Conservation (phyloP, 2,329 filamentous ascomycete species). For the Fusarium denticulatum region DNA sequence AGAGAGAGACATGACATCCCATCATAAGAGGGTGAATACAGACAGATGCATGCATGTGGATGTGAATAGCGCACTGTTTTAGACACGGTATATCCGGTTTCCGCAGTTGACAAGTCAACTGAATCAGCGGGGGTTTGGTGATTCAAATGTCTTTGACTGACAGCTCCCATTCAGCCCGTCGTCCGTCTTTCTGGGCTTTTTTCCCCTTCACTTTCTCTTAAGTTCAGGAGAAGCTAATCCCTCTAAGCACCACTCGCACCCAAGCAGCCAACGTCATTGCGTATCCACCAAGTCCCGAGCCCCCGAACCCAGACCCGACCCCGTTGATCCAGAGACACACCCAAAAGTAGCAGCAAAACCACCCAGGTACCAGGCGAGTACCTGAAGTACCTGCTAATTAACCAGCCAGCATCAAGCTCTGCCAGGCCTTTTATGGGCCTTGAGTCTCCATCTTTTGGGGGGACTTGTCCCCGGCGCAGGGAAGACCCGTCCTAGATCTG, state of each 20-base stretch:
- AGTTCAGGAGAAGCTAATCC: constrained; percentile 12
- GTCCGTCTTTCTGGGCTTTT: not conserved
- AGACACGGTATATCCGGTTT: constrained; percentile 10
- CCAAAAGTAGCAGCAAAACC: constrained; percentile 34
- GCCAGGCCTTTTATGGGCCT: constrained; percentile 12
- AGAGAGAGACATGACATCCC: constrained; percentile 4
- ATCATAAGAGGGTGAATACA: constrained; percentile 25
- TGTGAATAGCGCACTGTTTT: constrained; percentile 18
- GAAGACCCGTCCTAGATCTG: constrained; percentile 44
- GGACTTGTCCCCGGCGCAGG: constrained; percentile 37
- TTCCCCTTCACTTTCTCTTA: not conserved
- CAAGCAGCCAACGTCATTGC: constrained; percentile 43
- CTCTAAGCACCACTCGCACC: constrained; percentile 5
- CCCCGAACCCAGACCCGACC: constrained; percentile 43
- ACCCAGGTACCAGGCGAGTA: constrained; percentile 29
- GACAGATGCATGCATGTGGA: constrained; percentile 6
- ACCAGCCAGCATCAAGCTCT: constrained; percentile 32
- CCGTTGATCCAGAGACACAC: constrained; percentile 41
- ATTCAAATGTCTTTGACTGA: not conserved
- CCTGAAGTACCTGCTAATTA: constrained; percentile 4
- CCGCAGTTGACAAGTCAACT: not conserved
- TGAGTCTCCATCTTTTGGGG: constrained; percentile 25
- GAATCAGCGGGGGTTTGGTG: constrained; percentile 1
- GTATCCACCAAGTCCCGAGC: constrained; percentile 44
- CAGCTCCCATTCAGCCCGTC: not conserved